Base-by-base conservation (phyloP, 2,329 filamentous ascomycete species). In the Pyricularia sp. region DNA sequence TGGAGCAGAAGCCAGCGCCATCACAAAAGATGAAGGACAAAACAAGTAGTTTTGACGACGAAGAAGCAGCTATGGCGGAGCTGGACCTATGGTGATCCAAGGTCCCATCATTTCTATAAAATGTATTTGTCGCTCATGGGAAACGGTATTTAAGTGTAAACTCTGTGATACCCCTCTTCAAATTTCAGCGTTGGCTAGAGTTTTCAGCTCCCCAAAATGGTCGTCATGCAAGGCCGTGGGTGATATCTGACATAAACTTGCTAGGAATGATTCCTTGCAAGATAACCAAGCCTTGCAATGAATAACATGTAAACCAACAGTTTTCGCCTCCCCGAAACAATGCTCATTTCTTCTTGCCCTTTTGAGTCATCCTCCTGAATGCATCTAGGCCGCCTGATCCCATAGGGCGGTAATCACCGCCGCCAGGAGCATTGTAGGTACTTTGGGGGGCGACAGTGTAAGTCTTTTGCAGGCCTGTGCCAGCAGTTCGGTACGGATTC, bases 51-150 rank as follows among this genome's bases (percentile, higher is more conserved):
- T 88, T 86, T 75, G 85, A 82, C 1, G 88, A 89, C 68, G 88
- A 90, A 17, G 87, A 90, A 77, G 89, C 88, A 70, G 88, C 85
- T 0, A 89, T 93, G 87, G 86, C 84, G 55, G 87, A 87, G 71
- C 86, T 88, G 84, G 84, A 85, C 0, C 71, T 86, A 28, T 87
- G 83, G 83, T 85, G 71, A 79, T 2, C 30, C 25, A 6, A 42
- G 33, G 33, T 42, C 31, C n/a, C 14, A 74, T 28, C 6, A 28
- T 63, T 50, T 55, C 20, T 55, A 55, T n/a, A n/a, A 55, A 42
- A n/a, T 7, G 42, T 55, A 55, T n/a, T 9, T n/a, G 3, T 55
- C 11, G 42, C 17, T n/a, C 42, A n/a, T n/a, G 42, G 42, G 42
- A 55, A n/a, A 55, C 42, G 42, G 20, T 55, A n/a, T 9, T 55